Conservation (phyloP, 176 grass and related monocot species). For the Hordeum vulgare region DNA sequence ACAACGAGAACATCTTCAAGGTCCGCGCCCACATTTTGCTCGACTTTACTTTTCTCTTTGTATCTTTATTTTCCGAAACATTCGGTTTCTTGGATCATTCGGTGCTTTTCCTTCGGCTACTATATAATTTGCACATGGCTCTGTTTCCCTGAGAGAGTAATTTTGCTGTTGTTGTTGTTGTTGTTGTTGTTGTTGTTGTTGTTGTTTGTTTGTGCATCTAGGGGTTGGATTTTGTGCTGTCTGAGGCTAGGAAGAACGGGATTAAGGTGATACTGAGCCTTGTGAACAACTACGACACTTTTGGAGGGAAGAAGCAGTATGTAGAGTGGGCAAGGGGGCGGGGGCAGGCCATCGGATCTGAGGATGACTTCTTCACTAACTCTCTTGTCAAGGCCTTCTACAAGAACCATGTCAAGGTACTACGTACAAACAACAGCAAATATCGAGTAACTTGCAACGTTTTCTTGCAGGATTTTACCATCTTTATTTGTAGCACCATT, state of each 20-base stretch:
- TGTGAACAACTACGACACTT: slow-evolving; percentile 77
- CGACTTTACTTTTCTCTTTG: background rate
- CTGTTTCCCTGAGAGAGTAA: background rate
- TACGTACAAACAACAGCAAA: background rate
- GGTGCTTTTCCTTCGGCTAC: background rate
- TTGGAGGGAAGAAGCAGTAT: slow-evolving; percentile 94
- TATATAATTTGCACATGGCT: background rate
- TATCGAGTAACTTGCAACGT: background rate
- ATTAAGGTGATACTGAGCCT: slow-evolving; percentile 80
- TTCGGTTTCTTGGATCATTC: background rate
- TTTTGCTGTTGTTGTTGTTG: background rate
- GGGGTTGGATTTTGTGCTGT: slow-evolving; percentile 90
- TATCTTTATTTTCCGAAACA: background rate
- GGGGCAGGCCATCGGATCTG: slow-evolving; percentile 72
- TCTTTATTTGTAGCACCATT: background rate
- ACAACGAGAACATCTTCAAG: slow-evolving; percentile 92
- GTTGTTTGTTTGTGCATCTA: background rate
- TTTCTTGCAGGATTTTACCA: background rate
- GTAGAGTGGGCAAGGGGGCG: slow-evolving; percentile 80
- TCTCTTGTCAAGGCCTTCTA: slow-evolving; percentile 62
- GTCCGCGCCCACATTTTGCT: slow-evolving; percentile 15
- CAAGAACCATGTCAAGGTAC: slow-evolving; percentile 93
- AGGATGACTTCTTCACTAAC: slow-evolving; percentile 91
- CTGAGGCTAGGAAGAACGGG: slow-evolving; percentile 65
- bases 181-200: background rate